Evolutionary conservation across 2,329 filamentous ascomycete genomes (phyloP).

Genomic region (Trematosphaeria pertusa): DNA sequence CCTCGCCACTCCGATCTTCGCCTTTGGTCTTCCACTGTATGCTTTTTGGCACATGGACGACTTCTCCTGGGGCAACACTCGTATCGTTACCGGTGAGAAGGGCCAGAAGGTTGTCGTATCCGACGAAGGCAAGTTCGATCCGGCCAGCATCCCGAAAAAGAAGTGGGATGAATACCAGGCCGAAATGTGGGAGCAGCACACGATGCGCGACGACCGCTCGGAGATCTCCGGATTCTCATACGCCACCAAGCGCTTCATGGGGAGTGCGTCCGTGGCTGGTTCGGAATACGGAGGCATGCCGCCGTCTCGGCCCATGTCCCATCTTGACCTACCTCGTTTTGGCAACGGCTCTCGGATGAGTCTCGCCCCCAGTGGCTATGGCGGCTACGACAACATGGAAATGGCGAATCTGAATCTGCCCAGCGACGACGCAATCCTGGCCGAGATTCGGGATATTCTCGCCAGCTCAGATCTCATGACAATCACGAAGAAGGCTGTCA

Average conservation of each 20-base stretch:
- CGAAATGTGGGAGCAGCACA: conserved; percentile 96
- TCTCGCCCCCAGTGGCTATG: conserved; percentile 66
- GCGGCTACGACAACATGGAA: conserved; percentile 64
- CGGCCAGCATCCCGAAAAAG: conserved; percentile 90
- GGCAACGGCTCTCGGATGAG: conserved; percentile 48
- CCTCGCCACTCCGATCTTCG: conserved; percentile 88
- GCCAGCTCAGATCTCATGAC: conserved; percentile 94
- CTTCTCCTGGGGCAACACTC: conserved; percentile 99
- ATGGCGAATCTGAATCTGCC: conserved; percentile 79
- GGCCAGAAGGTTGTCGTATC: conserved; percentile 92
- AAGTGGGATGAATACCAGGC: conserved; percentile 99
- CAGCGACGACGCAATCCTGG: conserved; percentile 85
- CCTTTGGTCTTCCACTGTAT: conserved; percentile 87
- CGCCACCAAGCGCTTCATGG: conserved; percentile 76
- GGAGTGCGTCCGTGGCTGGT: conserved; percentile 55
- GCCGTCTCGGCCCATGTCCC: conserved; percentile 63
- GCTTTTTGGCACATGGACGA: conserved; percentile 99
- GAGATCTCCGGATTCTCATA: conserved; percentile 95
- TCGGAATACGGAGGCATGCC: conserved; percentile 68
- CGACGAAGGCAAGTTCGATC: conserved; percentile 98
- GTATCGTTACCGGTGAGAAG: conserved; percentile 92
- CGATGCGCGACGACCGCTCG: conserved; percentile 79
- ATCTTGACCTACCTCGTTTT: conserved; percentile 64
- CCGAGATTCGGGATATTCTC: conserved; percentile 94
- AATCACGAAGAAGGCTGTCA: conserved; percentile 98